Conservation (phyloP, 2,329 filamentous ascomycete species). For the Onygena corvina region DNA sequence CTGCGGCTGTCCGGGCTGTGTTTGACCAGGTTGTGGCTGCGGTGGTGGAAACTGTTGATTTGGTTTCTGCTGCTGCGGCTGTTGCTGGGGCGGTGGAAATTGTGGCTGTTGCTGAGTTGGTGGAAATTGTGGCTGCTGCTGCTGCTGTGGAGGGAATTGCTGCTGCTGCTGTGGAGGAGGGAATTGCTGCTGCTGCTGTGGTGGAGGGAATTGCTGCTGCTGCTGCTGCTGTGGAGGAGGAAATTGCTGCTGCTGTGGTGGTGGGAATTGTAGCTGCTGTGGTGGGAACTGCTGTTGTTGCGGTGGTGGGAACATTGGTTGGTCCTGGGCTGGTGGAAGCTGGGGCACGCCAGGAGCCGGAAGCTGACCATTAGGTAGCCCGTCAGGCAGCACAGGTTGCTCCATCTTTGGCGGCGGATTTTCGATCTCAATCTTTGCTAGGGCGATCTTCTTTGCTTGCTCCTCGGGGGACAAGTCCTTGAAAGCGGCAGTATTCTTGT, state of each 20-base stretch:
- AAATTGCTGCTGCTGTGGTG: background rate
- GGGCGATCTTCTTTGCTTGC: constrained; percentile 40
- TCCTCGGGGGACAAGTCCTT: constrained; percentile 48
- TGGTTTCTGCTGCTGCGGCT: background rate
- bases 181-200: background rate
- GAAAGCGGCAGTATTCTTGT: constrained; percentile 51
- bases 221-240: background rate
- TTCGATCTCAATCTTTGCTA: constrained; percentile 1
- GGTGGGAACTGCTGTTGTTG: background rate
- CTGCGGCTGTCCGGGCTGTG: background rate
- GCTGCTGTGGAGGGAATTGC: background rate
- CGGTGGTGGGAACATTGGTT: background rate
- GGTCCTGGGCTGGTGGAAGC: background rate
- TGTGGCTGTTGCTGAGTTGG: background rate
- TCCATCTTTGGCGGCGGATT: background rate
- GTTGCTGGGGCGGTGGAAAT: background rate
- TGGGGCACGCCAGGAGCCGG: background rate
- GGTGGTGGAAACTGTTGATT: background rate
- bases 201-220: background rate
- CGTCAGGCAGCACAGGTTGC: background rate
- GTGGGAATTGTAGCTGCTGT: background rate
- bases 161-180: background rate
- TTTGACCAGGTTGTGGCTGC: background rate
- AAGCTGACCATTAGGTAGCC: background rate
- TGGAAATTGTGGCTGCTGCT: background rate